Percentiles rank a stretch among this genome's conserved stretches.
phyloP scores from a whole-genome alignment of 208 protist genomes.

The Crithidia mellificae region DNA sequence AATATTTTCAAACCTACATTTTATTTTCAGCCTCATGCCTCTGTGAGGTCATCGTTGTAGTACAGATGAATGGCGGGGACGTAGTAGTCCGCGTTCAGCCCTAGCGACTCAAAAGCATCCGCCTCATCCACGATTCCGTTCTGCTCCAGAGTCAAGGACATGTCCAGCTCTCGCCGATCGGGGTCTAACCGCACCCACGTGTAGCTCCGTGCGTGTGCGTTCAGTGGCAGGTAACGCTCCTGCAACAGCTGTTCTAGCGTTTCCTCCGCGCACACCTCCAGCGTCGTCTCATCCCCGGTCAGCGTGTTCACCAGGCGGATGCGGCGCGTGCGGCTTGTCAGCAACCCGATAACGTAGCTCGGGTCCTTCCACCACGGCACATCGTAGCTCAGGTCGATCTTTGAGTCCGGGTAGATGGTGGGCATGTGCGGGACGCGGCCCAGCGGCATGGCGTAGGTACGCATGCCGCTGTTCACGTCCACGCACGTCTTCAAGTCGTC shows the following conservation, averaged over 20 bases:
- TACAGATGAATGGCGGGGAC: constrained; percentile 92
- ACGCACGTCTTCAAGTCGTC: constrained; percentile 84
- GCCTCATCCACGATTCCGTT: constrained; percentile 92
- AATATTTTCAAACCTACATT: too few species aligned
- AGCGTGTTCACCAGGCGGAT: constrained; percentile 93
- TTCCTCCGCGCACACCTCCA: constrained; percentile 94
- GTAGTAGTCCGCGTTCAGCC: constrained; percentile 92
- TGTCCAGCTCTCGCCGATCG: constrained; percentile 80
- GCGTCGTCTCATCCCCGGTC: constrained; percentile 78
- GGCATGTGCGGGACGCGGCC: constrained; percentile 91
- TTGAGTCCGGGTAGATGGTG: constrained; percentile 77
- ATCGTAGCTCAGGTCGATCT: constrained; percentile 83
- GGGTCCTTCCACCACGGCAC: constrained; percentile 92
- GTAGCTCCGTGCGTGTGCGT: constrained; percentile 92
- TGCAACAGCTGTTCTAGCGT: constrained; percentile 89
- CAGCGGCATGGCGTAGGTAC: constrained; percentile 84
- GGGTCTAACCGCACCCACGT: constrained; percentile 90
- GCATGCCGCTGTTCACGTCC: constrained; percentile 82
- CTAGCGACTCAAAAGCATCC: constrained; percentile 86
- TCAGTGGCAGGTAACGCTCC: constrained; percentile 88
- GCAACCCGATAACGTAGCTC: constrained; percentile 79
- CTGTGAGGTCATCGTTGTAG: constrained; percentile 94
- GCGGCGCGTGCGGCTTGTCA: constrained; percentile 88
- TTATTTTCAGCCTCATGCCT: constrained; percentile 66
- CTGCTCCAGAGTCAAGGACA: constrained; percentile 87